Evolutionary conservation across 2,329 filamentous ascomycete genomes (phyloP).

Genomic region (Tympanopsis confertula): DNA sequence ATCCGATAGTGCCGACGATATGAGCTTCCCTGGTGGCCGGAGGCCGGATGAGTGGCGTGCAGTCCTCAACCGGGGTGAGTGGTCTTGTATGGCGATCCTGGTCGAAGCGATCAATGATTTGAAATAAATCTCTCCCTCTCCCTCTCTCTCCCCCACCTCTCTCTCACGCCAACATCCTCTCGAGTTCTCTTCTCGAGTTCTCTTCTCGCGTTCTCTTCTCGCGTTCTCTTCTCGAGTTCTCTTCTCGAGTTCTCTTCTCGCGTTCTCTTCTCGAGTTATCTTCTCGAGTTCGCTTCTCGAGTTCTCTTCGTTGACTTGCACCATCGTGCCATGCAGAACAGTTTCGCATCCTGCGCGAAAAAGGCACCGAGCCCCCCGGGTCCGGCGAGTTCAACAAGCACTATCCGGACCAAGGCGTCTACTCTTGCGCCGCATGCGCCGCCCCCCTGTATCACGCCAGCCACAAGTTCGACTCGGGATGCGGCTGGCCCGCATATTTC

Average conservation of each 20-base stretch:
- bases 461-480: slow-evolving; percentile 93
- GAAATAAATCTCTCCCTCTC: neutral
- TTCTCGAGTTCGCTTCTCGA: neutral
- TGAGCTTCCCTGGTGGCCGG: slow-evolving; percentile 69
- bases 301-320: neutral
- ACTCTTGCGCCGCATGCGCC: slow-evolving; percentile 76
- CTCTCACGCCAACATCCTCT: neutral
- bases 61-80: slow-evolving; percentile 59
- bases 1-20: slow-evolving; percentile 39
- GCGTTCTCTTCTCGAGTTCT: neutral
- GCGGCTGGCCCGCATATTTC: slow-evolving; percentile 97
- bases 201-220: slow-evolving; percentile 1
- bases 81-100: neutral
- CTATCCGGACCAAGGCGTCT: slow-evolving; percentile 63
- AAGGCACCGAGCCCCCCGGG: slow-evolving; percentile 79
- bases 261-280: slow-evolving; percentile 1
- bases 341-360: slow-evolving; percentile 83
- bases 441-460: slow-evolving; percentile 82
- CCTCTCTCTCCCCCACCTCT: neutral
- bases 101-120: neutral
- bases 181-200: slow-evolving; percentile 1
- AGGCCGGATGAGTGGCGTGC: slow-evolving; percentile 79
- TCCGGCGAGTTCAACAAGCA: slow-evolving; percentile 83
- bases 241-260: neutral
- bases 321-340: slow-evolving; percentile 54